These are phyloP conservation scores for Phaeotremella fagi DNA, from an alignment of 768 basidiomycete genomes.

Conservation along the genomic window DNA sequence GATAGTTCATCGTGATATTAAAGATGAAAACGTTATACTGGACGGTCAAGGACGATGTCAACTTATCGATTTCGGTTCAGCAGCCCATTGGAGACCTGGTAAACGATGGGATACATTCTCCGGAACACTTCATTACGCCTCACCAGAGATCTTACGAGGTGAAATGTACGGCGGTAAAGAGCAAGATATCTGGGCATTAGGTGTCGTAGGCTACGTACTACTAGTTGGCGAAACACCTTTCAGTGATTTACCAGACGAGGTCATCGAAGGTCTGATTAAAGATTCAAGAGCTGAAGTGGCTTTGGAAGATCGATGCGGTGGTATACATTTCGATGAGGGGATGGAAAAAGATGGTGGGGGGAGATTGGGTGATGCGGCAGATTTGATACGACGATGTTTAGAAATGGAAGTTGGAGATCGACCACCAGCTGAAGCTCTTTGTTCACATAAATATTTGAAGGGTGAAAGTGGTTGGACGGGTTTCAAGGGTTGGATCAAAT, in stretches of 20 bases:
- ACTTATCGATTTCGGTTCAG: conserved; percentile 92
- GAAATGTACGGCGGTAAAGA: conserved; percentile 93
- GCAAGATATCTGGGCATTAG: conserved; percentile 97
- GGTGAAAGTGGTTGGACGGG: conserved; percentile 70
- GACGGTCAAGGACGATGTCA: conserved; percentile 72
- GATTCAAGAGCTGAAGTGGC: conserved; percentile 40
- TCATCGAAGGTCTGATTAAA: conserved; percentile 68
- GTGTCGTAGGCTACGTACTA: conserved; percentile 92
- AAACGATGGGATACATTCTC: conserved; percentile 52
- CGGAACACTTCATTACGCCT: conserved; percentile 71
- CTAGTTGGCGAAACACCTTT: conserved; percentile 53
- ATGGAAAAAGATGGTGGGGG: conserved; percentile 79
- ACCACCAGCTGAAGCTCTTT: conserved; percentile 78
- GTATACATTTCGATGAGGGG: conserved; percentile 57
- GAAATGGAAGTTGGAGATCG: conserved; percentile 70
- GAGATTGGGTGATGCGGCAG: conserved; percentile 74
- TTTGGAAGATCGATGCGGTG: conserved; percentile 58
- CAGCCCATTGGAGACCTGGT: conserved; percentile 51
- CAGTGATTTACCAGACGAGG: conserved; percentile 62
- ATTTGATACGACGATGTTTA: conserved; percentile 76
- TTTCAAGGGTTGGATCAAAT: conserved; percentile 35
- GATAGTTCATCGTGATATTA: conserved; percentile 96
- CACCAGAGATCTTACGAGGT: conserved; percentile 91
- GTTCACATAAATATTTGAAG: conserved; percentile 72
- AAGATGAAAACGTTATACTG: conserved; percentile 76